A percentile compares a stretch with the other conserved stretches of the same genome.
phyloP scores from a whole-genome alignment of 2,329 filamentous ascomycete genomes.

The Aspergillus sp. region DNA sequence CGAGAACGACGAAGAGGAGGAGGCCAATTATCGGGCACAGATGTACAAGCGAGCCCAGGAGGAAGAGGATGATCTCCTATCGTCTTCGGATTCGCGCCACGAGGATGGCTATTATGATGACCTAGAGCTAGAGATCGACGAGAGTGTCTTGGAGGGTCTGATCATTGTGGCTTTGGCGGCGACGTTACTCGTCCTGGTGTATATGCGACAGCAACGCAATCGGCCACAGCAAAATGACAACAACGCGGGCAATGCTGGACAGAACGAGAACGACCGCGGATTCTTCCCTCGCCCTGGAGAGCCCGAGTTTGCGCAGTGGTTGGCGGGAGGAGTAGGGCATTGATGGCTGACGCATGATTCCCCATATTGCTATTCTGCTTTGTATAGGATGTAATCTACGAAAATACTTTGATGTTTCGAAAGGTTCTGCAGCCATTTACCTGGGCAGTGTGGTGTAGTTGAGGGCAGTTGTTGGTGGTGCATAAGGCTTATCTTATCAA shows the following conservation, averaged over 20 bases:
- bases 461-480: background rate
- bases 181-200: constrained; percentile 72
- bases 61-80: constrained; percentile 32
- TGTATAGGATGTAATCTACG: constrained; percentile 12
- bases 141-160: constrained; percentile 78
- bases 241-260: constrained; percentile 22
- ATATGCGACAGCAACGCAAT: constrained; percentile 58
- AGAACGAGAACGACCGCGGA: constrained; percentile 45
- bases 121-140: constrained; percentile 63
- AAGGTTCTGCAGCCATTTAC: no score
- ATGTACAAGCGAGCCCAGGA: constrained; percentile 39
- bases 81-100: constrained; percentile 24
- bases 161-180: constrained; percentile 76
- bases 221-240: constrained; percentile 36
- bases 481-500: constrained; percentile 1
- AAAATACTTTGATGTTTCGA: background rate
- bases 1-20: constrained; percentile 64
- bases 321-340: constrained; percentile 62
- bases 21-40: constrained; percentile 61
- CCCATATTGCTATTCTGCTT: constrained; percentile 1
- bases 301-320: constrained; percentile 67
- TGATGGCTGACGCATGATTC: constrained; percentile 25
- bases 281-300: constrained; percentile 66
- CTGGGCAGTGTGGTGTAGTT: background rate
- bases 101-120: constrained; percentile 59